These are phyloP conservation scores for Talaromyces borbonicus DNA, from an alignment of 495 filamentous ascomycete genomes.

Conservation along the genomic window DNA sequence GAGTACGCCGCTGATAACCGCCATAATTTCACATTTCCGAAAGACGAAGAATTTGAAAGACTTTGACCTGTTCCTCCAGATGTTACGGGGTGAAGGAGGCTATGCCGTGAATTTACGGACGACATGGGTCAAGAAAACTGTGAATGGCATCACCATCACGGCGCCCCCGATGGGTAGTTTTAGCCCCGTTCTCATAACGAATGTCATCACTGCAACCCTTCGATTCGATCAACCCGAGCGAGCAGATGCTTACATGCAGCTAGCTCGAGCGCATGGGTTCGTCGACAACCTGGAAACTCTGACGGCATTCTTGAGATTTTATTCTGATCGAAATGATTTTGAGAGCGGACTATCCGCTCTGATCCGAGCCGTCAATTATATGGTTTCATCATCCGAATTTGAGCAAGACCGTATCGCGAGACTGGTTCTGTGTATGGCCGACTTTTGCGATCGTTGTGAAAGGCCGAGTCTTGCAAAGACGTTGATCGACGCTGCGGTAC, in stretches of 20 bases:
- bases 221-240: conserved; percentile 35
- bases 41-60: conserved; percentile 35
- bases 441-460: conserved; percentile 28
- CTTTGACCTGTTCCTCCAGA: conserved; percentile 33
- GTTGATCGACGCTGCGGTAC: conserved; percentile 28
- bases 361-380: conserved; percentile 26
- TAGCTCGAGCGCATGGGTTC: conserved; percentile 27
- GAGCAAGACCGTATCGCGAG: conserved; percentile 17
- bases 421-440: conserved; percentile 29
- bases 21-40: conserved; percentile 28
- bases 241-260: conserved; percentile 34
- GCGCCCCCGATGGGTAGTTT: conserved; percentile 25
- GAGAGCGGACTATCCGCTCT: conserved; percentile 24
- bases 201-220: conserved; percentile 27
- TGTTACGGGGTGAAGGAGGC: conserved; percentile 27
- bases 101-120: conserved; percentile 27
- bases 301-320: conserved; percentile 30
- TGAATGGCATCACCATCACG: conserved; percentile 31
- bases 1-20: conserved; percentile 26
- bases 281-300: conserved; percentile 32
- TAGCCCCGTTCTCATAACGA: conserved; percentile 26
- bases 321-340: conserved; percentile 30
- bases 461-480: conserved; percentile 20
- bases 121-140: conserved; percentile 14
- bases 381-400: conserved; percentile 26